Evolutionary conservation across 495 filamentous ascomycete genomes (phyloP).

Genomic region (Annulohypoxylon nitens): DNA sequence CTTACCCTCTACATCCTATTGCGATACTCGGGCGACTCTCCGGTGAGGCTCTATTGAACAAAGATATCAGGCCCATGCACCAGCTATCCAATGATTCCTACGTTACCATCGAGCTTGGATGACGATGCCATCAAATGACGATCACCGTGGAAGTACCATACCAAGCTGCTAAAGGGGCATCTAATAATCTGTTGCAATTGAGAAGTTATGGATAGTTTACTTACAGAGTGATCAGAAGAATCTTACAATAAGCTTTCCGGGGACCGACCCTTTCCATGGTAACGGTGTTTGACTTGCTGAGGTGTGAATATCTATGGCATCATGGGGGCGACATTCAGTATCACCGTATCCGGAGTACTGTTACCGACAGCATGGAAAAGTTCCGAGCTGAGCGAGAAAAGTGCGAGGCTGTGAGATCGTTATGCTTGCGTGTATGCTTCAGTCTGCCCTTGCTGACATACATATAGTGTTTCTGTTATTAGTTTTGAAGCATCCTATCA

Average conservation of each 20-base stretch:
- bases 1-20: neutral
- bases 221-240: neutral
- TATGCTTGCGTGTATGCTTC: neutral
- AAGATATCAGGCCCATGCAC: neutral
- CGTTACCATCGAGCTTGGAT: neutral
- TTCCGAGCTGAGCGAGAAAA: neutral
- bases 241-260: neutral
- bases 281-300: neutral
- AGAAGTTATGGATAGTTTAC: neutral
- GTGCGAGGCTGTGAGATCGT: neutral
- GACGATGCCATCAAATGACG: neutral
- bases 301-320: neutral
- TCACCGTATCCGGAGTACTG: neutral
- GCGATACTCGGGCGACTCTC: neutral
- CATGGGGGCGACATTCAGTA: neutral
- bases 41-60: neutral
- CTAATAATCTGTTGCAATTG: neutral
- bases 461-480: slow-evolving; percentile 4
- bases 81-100: neutral
- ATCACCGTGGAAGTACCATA: neutral
- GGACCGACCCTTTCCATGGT: neutral
- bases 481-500: neutral
- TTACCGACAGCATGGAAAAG: neutral
- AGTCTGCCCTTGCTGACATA: neutral
- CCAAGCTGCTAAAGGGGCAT: neutral